phyloP scores from a whole-genome alignment of 1,139 yeast species.

The Blastobotrys niveus region DNA sequence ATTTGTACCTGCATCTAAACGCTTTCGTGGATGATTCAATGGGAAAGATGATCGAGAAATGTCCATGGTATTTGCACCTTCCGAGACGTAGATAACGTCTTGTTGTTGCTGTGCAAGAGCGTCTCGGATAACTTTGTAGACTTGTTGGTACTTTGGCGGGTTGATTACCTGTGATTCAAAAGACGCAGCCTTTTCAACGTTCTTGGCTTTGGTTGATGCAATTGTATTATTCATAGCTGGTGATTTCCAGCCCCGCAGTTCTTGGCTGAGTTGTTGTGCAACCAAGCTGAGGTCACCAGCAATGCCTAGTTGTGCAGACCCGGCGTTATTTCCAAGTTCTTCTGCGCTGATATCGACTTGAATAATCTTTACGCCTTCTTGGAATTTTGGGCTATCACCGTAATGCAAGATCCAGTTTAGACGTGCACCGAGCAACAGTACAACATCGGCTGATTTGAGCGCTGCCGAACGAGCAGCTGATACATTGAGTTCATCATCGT shows the following conservation, averaged over 20 bases:
- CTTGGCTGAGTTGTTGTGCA: slow-evolving; percentile 34
- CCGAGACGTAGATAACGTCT: slow-evolving; percentile 44
- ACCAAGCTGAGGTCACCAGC: slow-evolving; percentile 48
- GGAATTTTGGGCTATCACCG: slow-evolving; percentile 52
- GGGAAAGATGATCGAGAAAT: slow-evolving; percentile 56
- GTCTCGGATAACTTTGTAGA: slow-evolving; percentile 45
- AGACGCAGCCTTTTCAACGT: slow-evolving; percentile 35
- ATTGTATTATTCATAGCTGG: slow-evolving; percentile 34
- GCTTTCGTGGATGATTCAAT: slow-evolving; percentile 44
- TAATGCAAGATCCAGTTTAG: slow-evolving; percentile 64
- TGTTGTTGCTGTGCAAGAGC: slow-evolving; percentile 29
- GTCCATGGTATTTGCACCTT: slow-evolving; percentile 72
- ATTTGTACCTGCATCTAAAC: slow-evolving; percentile 65
- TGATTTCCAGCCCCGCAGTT: slow-evolving; percentile 28
- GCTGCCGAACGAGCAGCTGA: slow-evolving; percentile 58
- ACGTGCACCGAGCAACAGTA: slow-evolving; percentile 55
- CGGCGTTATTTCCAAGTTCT: slow-evolving; percentile 46
- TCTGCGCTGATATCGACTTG: slow-evolving; percentile 52
- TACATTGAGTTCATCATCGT: slow-evolving; percentile 42
- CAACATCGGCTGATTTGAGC: slow-evolving; percentile 48
- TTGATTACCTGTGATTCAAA: slow-evolving; percentile 27
- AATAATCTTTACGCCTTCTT: slow-evolving; percentile 41
- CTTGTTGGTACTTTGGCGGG: slow-evolving; percentile 48
- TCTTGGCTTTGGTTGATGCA: slow-evolving; percentile 33
- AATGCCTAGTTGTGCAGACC: slow-evolving; percentile 38